phyloP scores from a whole-genome alignment of 2,329 filamentous ascomycete genomes.

The Alternaria sp. region DNA sequence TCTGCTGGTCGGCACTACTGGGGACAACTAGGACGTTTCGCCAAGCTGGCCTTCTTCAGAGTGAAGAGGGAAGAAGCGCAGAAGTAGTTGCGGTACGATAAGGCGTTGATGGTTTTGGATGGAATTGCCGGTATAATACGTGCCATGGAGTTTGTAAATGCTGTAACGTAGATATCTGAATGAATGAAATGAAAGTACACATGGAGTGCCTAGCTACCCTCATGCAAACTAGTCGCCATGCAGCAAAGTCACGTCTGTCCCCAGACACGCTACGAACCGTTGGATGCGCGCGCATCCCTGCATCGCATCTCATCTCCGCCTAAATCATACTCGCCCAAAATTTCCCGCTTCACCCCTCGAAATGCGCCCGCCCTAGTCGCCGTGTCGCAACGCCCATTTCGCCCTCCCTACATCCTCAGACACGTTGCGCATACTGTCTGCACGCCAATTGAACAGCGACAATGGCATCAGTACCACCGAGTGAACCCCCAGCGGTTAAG shows the following conservation, averaged over 20 bases:
- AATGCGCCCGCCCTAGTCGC: slow-evolving; percentile 21
- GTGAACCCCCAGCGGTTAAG: slow-evolving; percentile 24
- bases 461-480: slow-evolving; percentile 19
- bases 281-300: slow-evolving; percentile 16
- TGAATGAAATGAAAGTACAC: neutral
- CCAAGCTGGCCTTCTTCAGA: slow-evolving; percentile 83
- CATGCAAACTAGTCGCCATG: neutral
- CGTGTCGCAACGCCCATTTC: slow-evolving; percentile 10
- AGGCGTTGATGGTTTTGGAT: neutral
- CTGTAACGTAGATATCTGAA: neutral
- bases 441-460: slow-evolving; percentile 7
- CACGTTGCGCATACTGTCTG: neutral
- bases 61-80: slow-evolving; percentile 68
- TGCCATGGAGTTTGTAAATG: neutral
- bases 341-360: slow-evolving; percentile 21
- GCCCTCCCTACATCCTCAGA: neutral
- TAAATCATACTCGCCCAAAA: slow-evolving; percentile 18
- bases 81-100: neutral
- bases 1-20: slow-evolving; percentile 95
- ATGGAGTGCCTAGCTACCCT: neutral
- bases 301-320: slow-evolving; percentile 13
- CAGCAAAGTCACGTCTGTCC: neutral
- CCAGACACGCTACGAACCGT: neutral
- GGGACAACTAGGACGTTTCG: slow-evolving; percentile 82
- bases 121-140: neutral